phyloP scores from a whole-genome alignment of 345 rosid species.

The Eutrema japonicum region DNA sequence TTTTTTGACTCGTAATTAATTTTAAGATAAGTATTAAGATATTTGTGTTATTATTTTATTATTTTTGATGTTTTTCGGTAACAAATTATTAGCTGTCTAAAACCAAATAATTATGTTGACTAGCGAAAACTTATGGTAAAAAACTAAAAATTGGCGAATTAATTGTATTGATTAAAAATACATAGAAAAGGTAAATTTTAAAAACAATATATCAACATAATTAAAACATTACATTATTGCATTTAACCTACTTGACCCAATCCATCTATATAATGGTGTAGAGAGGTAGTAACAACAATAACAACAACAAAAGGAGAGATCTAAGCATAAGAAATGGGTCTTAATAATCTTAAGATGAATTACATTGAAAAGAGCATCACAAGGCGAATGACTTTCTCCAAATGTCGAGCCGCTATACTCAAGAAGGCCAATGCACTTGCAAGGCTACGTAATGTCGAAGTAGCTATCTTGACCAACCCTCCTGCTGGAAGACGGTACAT shows the following conservation, averaged over 20 bases:
- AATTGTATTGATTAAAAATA: background rate
- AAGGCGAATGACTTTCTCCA: constrained; percentile 55
- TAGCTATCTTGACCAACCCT: constrained; percentile 47
- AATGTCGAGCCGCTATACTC: constrained; percentile 46
- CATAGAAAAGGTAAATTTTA: background rate
- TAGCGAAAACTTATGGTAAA: background rate
- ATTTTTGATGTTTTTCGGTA: too few relatives aligned
- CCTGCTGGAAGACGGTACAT: constrained; percentile 45
- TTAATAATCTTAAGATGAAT: constrained; percentile 49
- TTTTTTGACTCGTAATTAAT: background rate
- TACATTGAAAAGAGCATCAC: constrained; percentile 43
- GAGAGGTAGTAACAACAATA: background rate
- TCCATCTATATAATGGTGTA: background rate
- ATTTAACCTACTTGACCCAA: background rate
- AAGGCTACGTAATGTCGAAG: constrained; percentile 51
- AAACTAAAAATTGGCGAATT: background rate
- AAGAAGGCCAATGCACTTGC: constrained; percentile 55
- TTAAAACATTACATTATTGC: background rate
- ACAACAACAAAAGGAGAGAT: background rate
- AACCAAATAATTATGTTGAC: too few relatives aligned
- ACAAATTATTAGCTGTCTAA: background rate
- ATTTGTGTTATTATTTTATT: too few relatives aligned
- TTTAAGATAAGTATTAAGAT: background rate
- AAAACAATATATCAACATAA: background rate
- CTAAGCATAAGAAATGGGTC: constrained; percentile 26